Percentiles rank a stretch among this genome's conserved stretches.
These are phyloP conservation scores for Rhodotorula paludigena DNA, from an alignment of 768 basidiomycete species.

Conservation along the genomic window DNA sequence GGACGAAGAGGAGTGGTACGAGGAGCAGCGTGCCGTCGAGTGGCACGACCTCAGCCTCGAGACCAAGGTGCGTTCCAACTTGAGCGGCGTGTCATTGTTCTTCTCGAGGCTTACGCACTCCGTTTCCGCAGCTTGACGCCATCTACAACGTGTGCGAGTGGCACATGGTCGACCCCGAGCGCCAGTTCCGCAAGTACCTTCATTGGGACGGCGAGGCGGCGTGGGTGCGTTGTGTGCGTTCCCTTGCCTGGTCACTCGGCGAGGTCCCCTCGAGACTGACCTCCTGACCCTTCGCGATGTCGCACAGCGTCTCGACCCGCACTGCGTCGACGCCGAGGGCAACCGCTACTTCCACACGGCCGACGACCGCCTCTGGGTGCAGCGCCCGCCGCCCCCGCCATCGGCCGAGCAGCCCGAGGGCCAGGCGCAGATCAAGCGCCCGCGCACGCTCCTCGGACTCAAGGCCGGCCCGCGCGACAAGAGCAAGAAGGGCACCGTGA, in stretches of 20 bases:
- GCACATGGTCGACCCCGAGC: constrained; percentile 39
- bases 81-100: no score
- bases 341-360: constrained; percentile 35
- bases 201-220: constrained; percentile 32
- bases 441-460: constrained; percentile 8
- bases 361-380: constrained; percentile 39
- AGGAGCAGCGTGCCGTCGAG: constrained; percentile 33
- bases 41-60: constrained; percentile 31
- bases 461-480: constrained; percentile 19
- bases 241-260: background rate
- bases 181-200: constrained; percentile 35
- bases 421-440: background rate
- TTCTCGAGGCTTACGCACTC: no score
- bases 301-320: constrained; percentile 32
- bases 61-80: constrained; percentile 25
- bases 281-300: background rate
- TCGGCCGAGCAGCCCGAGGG: background rate
- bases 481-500: constrained; percentile 28
- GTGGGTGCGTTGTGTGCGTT: constrained; percentile 19
- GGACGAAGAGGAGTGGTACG: constrained; percentile 27
- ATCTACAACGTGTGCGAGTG: constrained; percentile 40
- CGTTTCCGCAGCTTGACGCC: constrained; percentile 18
- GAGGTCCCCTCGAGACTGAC: background rate
- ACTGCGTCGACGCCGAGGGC: constrained; percentile 23
- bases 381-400: constrained; percentile 18